Conservation (phyloP, 2,329 filamentous ascomycete species). For the Cercospora brassicicola region DNA sequence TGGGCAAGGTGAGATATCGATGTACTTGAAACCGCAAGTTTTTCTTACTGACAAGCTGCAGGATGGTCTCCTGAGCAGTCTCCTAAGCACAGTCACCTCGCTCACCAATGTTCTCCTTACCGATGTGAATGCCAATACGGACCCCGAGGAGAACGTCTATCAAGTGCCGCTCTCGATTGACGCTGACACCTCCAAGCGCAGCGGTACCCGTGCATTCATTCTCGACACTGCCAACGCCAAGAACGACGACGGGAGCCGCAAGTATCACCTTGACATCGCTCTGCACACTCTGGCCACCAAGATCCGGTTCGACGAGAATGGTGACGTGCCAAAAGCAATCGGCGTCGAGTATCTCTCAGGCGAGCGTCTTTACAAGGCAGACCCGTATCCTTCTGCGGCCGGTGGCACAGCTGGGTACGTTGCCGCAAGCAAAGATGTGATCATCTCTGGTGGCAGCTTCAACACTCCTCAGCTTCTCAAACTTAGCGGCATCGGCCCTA, state of each 20-base stretch:
- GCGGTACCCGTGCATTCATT: constrained; percentile 58
- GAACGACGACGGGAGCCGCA: constrained; percentile 53
- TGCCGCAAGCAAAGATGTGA: constrained; percentile 47
- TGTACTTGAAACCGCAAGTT: not conserved
- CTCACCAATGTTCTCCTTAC: constrained; percentile 25
- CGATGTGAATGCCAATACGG: constrained; percentile 50
- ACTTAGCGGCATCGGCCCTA: constrained; percentile 62
- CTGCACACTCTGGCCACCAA: constrained; percentile 66
- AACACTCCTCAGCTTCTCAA: constrained; percentile 66
- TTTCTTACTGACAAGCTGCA: constrained; percentile 45
- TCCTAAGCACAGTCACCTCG: constrained; percentile 25
- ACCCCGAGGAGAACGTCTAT: constrained; percentile 53
- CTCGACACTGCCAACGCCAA: constrained; percentile 52
- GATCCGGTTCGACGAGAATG: constrained; percentile 62
- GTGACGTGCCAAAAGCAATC: constrained; percentile 46
- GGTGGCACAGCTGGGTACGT: constrained; percentile 45
- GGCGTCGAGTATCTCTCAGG: constrained; percentile 48
- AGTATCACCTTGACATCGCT: constrained; percentile 58
- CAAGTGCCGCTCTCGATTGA: constrained; percentile 55
- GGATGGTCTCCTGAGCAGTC: constrained; percentile 36
- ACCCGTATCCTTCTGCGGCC: constrained; percentile 35
- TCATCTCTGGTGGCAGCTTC: constrained; percentile 57
- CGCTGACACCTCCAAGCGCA: constrained; percentile 41
- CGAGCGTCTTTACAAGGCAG: constrained; percentile 43
- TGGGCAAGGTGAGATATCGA: constrained; percentile 53